Conservation (phyloP, 345 rosid genomes). For the Lenwebbia sp. region DNA sequence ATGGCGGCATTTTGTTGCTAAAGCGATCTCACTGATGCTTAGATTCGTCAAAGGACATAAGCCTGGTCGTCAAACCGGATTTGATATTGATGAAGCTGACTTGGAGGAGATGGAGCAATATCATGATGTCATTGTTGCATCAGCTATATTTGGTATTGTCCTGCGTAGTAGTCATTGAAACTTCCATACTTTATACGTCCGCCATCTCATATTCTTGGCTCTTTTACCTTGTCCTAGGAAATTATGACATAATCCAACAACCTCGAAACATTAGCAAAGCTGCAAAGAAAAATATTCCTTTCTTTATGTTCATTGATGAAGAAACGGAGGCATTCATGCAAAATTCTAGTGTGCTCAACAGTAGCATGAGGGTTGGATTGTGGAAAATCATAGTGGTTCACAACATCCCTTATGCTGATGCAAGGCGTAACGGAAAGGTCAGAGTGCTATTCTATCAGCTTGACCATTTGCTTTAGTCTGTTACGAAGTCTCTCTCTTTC, state of each 20-base stretch:
- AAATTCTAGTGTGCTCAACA: conserved; percentile 40
- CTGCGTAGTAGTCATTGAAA: not conserved
- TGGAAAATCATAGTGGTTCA: conserved; percentile 76
- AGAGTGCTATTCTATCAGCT: not conserved
- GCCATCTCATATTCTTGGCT: not conserved
- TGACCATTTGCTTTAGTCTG: not conserved
- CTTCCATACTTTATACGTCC: not conserved
- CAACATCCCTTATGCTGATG: conserved; percentile 64
- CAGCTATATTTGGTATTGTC: conserved; percentile 81
- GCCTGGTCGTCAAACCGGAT: conserved; percentile 69
- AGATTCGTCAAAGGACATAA: conserved; percentile 66
- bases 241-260: conserved; percentile 73
- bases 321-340: conserved; percentile 67
- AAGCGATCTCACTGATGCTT: not conserved
- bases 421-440: conserved; percentile 90
- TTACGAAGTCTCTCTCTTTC: not conserved
- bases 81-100: conserved; percentile 72
- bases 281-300: conserved; percentile 51
- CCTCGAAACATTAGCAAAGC: conserved; percentile 58
- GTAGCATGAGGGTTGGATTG: conserved; percentile 52
- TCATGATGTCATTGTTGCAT: conserved; percentile 71
- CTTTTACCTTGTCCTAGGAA: conserved; percentile 32
- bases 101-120: conserved; percentile 45
- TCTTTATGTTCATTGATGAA: conserved; percentile 87
- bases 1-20: not conserved